These are phyloP conservation scores for Xylariaceae sp. DNA, from an alignment of 2,329 filamentous ascomycete species.

Conservation along the genomic window DNA sequence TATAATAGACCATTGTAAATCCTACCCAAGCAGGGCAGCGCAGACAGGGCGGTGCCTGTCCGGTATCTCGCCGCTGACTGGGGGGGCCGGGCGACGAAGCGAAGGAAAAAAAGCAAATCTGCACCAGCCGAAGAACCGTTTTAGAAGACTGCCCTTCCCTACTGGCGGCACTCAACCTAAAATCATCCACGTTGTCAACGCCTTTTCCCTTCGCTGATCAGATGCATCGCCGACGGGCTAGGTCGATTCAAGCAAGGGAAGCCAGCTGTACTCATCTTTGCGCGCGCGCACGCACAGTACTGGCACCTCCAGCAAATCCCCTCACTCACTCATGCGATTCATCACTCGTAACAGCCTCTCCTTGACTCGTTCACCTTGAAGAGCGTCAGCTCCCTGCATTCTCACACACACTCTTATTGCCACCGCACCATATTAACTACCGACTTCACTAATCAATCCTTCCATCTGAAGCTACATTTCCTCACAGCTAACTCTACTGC, in stretches of 20 bases:
- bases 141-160: slow-evolving; percentile 22
- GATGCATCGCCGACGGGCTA: slow-evolving; percentile 14
- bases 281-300: slow-evolving; percentile 7
- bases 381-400: too few relatives aligned
- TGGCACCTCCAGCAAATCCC: slow-evolving; percentile 9
- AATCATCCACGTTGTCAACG: slow-evolving; percentile 20
- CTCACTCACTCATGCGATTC: slow-evolving; percentile 19
- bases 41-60: slow-evolving; percentile 19
- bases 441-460: slow-evolving; percentile 2
- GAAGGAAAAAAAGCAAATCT: slow-evolving; percentile 17
- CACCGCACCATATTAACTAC: slow-evolving; percentile 2
- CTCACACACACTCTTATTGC: slow-evolving; percentile 4
- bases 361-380: slow-evolving; percentile 4
- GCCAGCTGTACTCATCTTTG: slow-evolving; percentile 6
- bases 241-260: slow-evolving; percentile 7
- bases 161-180: slow-evolving; percentile 18
- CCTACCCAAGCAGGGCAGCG: slow-evolving; percentile 22
- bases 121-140: slow-evolving; percentile 25
- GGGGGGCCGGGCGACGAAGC: slow-evolving; percentile 18
- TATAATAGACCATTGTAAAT: slow-evolving; percentile 14
- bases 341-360: slow-evolving; percentile 5
- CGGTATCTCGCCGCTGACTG: slow-evolving; percentile 23
- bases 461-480: slow-evolving; percentile 7
- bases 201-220: slow-evolving; percentile 21
- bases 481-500: slow-evolving; percentile 10